These are phyloP conservation scores for Geotrichum aggregatum DNA, from an alignment of 1,139 yeast genomes.

Conservation along the genomic window DNA sequence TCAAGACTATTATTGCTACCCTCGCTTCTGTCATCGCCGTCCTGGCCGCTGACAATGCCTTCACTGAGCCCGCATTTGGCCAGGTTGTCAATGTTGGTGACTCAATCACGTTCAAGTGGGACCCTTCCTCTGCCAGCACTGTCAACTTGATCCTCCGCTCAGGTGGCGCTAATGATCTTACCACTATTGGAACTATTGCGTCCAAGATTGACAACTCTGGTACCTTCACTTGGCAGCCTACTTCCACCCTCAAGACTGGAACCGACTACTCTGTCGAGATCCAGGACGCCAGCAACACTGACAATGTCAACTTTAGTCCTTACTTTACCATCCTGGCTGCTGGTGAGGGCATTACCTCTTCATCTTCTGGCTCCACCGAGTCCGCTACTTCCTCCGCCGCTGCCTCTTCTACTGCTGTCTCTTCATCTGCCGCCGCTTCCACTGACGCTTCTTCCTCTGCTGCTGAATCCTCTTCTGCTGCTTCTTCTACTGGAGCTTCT, in stretches of 20 bases:
- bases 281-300: slow-evolving; percentile 16
- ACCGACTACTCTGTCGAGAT: slow-evolving; percentile 40
- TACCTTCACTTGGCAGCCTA: slow-evolving; percentile 33
- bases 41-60: slow-evolving; percentile 32
- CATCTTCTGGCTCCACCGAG: slow-evolving; percentile 22
- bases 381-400: slow-evolving; percentile 26
- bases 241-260: slow-evolving; percentile 26
- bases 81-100: slow-evolving; percentile 32
- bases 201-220: slow-evolving; percentile 34
- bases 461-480: slow-evolving; percentile 11
- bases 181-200: slow-evolving; percentile 33
- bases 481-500: slow-evolving; percentile 20
- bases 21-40: slow-evolving; percentile 33
- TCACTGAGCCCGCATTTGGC: slow-evolving; percentile 33
- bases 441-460: slow-evolving; percentile 20
- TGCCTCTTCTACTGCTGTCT: slow-evolving; percentile 31
- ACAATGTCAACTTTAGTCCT: slow-evolving; percentile 33
- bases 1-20: slow-evolving; percentile 23
- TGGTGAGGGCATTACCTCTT: slow-evolving; percentile 30
- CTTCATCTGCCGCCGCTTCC: slow-evolving; percentile 22
- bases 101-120: slow-evolving; percentile 32
- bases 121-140: slow-evolving; percentile 30
- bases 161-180: slow-evolving; percentile 32
- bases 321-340: slow-evolving; percentile 35
- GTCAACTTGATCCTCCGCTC: slow-evolving; percentile 35